Conservation (phyloP, 345 rosid species). For the Eucalyptus sp. region DNA sequence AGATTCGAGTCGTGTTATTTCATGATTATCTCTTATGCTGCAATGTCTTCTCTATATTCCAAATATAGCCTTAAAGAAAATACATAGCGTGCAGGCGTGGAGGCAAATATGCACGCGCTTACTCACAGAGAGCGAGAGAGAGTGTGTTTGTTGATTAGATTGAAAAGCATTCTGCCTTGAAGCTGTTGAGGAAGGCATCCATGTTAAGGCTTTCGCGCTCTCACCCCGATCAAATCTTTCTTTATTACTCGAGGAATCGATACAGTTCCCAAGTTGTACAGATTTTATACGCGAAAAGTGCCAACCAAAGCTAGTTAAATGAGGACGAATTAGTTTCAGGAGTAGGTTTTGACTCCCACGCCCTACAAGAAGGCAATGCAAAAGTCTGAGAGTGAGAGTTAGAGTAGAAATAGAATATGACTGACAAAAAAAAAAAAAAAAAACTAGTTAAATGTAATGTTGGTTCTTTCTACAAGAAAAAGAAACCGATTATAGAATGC, state of each 20-base stretch:
- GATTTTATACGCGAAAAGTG: background rate
- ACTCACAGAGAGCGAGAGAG: background rate
- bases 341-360: too few relatives aligned
- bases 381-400: too few relatives aligned
- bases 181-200: background rate
- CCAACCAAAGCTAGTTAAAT: background rate
- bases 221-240: background rate
- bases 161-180: background rate
- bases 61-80: too few relatives aligned
- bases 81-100: too few relatives aligned
- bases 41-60: too few relatives aligned
- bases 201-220: background rate
- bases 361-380: too few relatives aligned
- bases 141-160: background rate
- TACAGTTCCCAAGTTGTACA: background rate
- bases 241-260: background rate
- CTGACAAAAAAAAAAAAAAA: too few relatives aligned
- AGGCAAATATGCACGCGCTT: background rate
- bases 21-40: too few relatives aligned
- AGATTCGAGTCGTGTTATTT: too few relatives aligned
- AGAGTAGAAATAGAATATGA: too few relatives aligned
- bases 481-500: background rate
- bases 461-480: background rate
- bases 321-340: too few relatives aligned
- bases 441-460: background rate